Conservation (phyloP, 768 basidiomycete genomes). For the Leccinum subtestaceum region DNA sequence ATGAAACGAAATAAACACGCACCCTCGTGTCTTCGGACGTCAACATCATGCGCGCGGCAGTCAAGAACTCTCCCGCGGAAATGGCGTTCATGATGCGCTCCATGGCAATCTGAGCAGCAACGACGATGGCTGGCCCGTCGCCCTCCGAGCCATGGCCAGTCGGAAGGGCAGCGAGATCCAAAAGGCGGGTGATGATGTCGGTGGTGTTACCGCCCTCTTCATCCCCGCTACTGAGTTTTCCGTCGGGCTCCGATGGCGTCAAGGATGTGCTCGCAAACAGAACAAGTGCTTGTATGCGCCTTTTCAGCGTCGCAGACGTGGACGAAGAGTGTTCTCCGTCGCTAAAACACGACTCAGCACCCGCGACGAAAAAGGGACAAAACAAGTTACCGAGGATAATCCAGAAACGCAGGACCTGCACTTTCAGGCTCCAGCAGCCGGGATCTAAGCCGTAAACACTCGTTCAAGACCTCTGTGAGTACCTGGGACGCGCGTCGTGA, state of each 20-base stretch:
- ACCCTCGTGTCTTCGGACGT: conserved; percentile 53
- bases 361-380: neutral
- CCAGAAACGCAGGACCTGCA: conserved; percentile 49
- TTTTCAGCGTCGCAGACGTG: conserved; percentile 43
- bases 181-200: conserved; percentile 46
- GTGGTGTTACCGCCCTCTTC: conserved; percentile 34
- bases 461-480: conserved; percentile 61
- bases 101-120: conserved; percentile 50
- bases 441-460: conserved; percentile 57
- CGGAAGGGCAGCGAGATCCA: conserved; percentile 44
- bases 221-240: neutral
- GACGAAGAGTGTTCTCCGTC: conserved; percentile 58
- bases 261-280: conserved; percentile 58
- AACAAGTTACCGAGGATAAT: conserved; percentile 45
- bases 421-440: conserved; percentile 40
- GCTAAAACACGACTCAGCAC: conserved; percentile 31
- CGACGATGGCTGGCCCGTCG: conserved; percentile 43
- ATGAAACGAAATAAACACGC: conserved; percentile 19
- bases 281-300: conserved; percentile 67
- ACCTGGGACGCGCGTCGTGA: conserved; percentile 40
- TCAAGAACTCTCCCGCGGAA: conserved; percentile 68
- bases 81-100: conserved; percentile 58
- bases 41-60: conserved; percentile 53
- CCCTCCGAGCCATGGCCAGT: conserved; percentile 30
- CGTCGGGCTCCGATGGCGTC: conserved; percentile 31